Base-by-base conservation (phyloP, 768 basidiomycete species). In the Tricholoma terreum region DNA sequence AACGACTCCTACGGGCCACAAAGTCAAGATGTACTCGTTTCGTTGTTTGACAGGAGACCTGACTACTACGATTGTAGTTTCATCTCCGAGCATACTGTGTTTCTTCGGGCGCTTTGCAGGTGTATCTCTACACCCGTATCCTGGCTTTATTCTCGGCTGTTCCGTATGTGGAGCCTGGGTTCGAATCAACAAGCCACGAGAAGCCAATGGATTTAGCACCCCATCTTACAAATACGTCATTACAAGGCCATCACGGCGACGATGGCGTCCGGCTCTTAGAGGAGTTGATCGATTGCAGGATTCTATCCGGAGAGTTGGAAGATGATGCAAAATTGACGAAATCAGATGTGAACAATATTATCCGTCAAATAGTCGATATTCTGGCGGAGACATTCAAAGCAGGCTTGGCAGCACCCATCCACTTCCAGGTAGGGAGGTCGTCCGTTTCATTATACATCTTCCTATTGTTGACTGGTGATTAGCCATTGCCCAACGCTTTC, bases 221-320 rank as follows among this genome's bases (percentile, higher is more conserved):
- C 3, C 95, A 98, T 72, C 77, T 98, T 17, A 98, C 96, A 45
- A 99, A 98, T 67, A 95, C 95, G 0, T 93, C 89, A 17, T 77
- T 97, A 12, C 96, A 97, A 70, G 77, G 71, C 2, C 78, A 84
- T 17, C 73, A 71, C 19, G 85, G 86, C 2, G 88, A 92, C 61
- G 80, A 81, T 46, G 80, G 80, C 38, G 94, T 98, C 4, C 81
- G 86, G 45, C 75, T 95, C 40, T 77, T 97, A 35, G 84, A 87
- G 57, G 95, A 98, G 68, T 77, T 98, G 6, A 68, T 85, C 24
- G 90, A 89, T 2, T 83, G 82, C 61, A 78, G 68, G 45, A 71
- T 91, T 50, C 64, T 88, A 15, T 76, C 75, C 6, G 8, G 61
- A 51, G 4, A 55, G 59, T 11, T 27, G 53, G 55, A 49, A 36